These are phyloP conservation scores for Helichrysum umbraculigerum DNA, from an alignment of 129 eudicot species.

Conservation along the genomic window DNA sequence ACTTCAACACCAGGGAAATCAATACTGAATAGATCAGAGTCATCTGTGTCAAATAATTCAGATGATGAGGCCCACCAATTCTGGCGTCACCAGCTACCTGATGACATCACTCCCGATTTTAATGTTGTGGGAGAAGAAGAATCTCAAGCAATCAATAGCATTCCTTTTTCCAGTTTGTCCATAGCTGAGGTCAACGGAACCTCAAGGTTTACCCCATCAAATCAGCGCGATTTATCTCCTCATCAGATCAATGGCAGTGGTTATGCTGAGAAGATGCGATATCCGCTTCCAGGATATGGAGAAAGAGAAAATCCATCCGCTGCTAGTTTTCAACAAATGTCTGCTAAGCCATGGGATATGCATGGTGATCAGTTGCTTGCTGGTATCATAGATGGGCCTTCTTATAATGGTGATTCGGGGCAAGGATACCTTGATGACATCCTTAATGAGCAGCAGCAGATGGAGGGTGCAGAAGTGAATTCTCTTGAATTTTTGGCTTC, in stretches of 20 bases:
- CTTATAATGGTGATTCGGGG: conserved; percentile 27
- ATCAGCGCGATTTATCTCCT: conserved; percentile 44
- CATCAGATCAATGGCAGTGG: conserved; percentile 39
- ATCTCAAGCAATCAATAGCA: conserved; percentile 44
- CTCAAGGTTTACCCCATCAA: conserved; percentile 38
- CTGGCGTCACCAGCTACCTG: conserved; percentile 95
- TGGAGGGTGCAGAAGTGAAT: conserved; percentile 40
- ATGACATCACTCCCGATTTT: conserved; percentile 92
- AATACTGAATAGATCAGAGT: conserved; percentile 70
- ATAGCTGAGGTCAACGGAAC: conserved; percentile 51
- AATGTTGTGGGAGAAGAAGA: conserved; percentile 61
- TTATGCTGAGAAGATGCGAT: conserved; percentile 50
- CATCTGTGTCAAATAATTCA: conserved; percentile 71
- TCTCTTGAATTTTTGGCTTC: conserved; percentile 61
- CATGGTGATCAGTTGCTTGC: conserved; percentile 50
- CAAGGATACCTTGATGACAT: conserved; percentile 23
- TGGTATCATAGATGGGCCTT: conserved; percentile 38
- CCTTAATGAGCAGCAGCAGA: conserved; percentile 25
- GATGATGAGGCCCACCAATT: conserved; percentile 90
- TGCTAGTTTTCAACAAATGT: conserved; percentile 38
- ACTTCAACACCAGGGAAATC: conserved; percentile 50
- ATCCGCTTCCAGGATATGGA: conserved; percentile 37
- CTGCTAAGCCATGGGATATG: conserved; percentile 69
- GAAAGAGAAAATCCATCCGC: conserved; percentile 47
- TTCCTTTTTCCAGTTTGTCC: conserved; percentile 64